Evolutionary conservation across 148 eudicot genomes (phyloP), one percentile per base, ranked within the genome.

Genomic region (Gaultheria prostrata): DNA sequence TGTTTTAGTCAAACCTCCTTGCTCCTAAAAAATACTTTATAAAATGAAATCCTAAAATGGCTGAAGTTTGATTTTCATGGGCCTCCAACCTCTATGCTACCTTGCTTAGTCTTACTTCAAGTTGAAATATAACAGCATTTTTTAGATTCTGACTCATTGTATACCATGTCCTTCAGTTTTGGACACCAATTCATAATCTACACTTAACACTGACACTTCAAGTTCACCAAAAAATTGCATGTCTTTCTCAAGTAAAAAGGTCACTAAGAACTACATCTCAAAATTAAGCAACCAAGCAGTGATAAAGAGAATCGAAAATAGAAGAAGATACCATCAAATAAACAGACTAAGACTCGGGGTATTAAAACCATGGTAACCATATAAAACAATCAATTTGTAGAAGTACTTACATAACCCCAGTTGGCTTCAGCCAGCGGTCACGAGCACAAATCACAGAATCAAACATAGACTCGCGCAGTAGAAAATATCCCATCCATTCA

Each of bases 401-500:
- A 32, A 49, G 77, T 39, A 91, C 99, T 92, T 84, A 97, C 99
- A 97, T 97, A 59, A 93, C 91, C 82, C 99, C 99, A 73, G 89
- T 88, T 61, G 98, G 95, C 85, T 97, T 97, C 85, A 97, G 82
- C 99, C 99, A 97, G 83, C 95, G 92, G 80, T 97, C 99, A 61
- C 99, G 96, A 21, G 99, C 99, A 81, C 90, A 97, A 74, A 97
- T 92, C 43, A 97, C 99, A 59, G 99, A 97, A 85, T 97, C 99
- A 79, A 97, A 92, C 99, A 97, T 97, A 77, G 99, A 97, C 85
- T 97, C 99, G 69, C 99, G 98, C 24, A 97, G 93, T 80, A 97
- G 98, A 86, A 97, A 97, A 87, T 97, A 95, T 26, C 99, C 99
- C 99, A 97, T 97, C 99, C 99, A 97, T 85, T 97, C 99, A 0